Evolutionary conservation across 768 basidiomycete species (phyloP).

Genomic region (Clitopilus passeckerianus): DNA sequence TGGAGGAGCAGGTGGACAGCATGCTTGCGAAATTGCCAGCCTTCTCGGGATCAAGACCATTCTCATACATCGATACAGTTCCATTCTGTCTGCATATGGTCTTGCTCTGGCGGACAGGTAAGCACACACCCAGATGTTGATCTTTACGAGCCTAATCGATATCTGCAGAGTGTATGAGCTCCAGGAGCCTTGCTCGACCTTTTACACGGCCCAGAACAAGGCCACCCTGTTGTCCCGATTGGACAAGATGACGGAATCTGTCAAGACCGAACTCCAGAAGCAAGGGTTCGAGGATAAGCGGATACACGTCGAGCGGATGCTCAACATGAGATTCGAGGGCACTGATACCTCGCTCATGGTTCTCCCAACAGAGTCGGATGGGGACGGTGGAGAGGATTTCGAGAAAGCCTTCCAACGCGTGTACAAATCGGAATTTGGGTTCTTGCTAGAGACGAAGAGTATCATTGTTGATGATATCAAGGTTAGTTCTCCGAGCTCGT

Average conservation of each 20-base stretch:
- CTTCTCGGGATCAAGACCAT: conserved; percentile 85
- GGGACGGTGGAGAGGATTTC: conserved; percentile 65
- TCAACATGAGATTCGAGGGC: conserved; percentile 92
- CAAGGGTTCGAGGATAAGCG: conserved; percentile 79
- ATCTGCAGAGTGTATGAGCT: conserved; percentile 69
- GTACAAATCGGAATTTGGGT: conserved; percentile 89
- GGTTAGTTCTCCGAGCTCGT: conserved; percentile 28
- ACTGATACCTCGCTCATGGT: conserved; percentile 94
- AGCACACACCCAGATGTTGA: conserved; percentile 1
- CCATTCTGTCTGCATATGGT: conserved; percentile 90
- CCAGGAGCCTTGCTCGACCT: conserved; percentile 85
- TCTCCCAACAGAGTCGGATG: conserved; percentile 40
- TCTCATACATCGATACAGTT: conserved; percentile 87
- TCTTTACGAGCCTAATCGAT: neutral
- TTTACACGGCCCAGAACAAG: conserved; percentile 60
- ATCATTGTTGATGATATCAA: conserved; percentile 92
- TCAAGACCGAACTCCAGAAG: conserved; percentile 57
- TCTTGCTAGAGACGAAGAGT: conserved; percentile 78
- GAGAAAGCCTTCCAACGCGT: conserved; percentile 72
- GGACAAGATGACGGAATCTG: conserved; percentile 60
- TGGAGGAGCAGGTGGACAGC: conserved; percentile 88
- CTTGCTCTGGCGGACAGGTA: conserved; percentile 83
- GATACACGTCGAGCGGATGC: conserved; percentile 74
- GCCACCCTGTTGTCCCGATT: conserved; percentile 56
- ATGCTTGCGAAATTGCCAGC: conserved; percentile 88